Percentiles rank a stretch among this genome's conserved stretches.
phyloP scores from a whole-genome alignment of 2,329 filamentous ascomycete genomes.

The Apiospora pterosperma region DNA sequence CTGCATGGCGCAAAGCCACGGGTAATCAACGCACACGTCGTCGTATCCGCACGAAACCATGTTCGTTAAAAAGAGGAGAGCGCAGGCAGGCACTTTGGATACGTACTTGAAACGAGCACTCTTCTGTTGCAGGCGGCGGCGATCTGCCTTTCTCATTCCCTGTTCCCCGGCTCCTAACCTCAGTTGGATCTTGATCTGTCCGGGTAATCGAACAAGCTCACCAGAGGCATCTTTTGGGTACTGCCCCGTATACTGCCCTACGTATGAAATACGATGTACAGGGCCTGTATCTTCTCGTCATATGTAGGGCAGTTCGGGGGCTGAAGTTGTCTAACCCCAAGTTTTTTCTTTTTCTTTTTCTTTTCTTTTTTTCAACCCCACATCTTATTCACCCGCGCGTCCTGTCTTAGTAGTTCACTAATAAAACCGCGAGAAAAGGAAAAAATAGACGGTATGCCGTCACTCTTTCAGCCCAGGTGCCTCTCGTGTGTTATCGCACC shows the following conservation, averaged over 20 bases:
- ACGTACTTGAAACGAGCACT: not conserved
- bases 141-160: not conserved
- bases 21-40: not conserved
- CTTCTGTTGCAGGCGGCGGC: not conserved
- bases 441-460: not conserved
- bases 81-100: not conserved
- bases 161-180: not conserved
- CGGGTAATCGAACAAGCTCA: not conserved
- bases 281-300: not conserved
- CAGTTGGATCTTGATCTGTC: constrained; percentile 2
- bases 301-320: not conserved
- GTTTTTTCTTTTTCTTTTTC: no score
- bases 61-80: constrained; percentile 1
- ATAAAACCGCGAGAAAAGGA: not conserved
- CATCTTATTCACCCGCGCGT: not conserved
- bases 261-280: no score
- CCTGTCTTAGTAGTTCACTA: not conserved
- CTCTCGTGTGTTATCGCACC: not conserved
- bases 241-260: no score
- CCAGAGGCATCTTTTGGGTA: not conserved
- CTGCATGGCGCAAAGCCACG: not conserved
- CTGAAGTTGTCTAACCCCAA: not conserved
- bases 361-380: not conserved
- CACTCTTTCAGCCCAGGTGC: no score
- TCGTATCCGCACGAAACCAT: not conserved